Base-by-base conservation (phyloP, 768 basidiomycete genomes). In the Tricholoma sp. region DNA sequence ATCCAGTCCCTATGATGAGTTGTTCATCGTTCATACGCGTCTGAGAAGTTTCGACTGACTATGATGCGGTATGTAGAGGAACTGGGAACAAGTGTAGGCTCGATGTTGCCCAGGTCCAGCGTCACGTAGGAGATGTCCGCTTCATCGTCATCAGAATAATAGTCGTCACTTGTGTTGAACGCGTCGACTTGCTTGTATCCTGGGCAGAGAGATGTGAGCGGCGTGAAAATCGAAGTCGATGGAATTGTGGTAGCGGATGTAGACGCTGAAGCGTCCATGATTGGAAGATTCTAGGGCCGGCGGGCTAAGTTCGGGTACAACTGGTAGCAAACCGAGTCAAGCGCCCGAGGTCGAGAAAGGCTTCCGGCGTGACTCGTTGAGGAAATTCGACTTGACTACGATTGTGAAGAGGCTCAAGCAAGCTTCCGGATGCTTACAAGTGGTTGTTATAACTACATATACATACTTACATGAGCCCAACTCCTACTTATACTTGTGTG, bases 11-110 rank as follows among this genome's bases (percentile, higher is more conserved):
- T 89, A 60, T 13, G 24, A 47, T 17, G 44, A 28, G 28, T 55
- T 28, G 49, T 9, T 49, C 11, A 44, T 34, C 36, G 28, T 6
- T 37, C 31, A 20, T 52, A 36, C 47, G 47, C 47, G 9, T 24
- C 15, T 20, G 6, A 18, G 31, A 9, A 18, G 6, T 32, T 9
- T 10, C 7, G 7, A 74, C 89, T 70, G 67, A 90, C 90, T 53
- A 91, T 87, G n/a, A 91, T 72, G 45, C 85, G 80, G 65, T 86
- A 91, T 1, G 82, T 74, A 0, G 84, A 79, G 0, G 83, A 83
- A 62, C 81, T 90, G 1, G 89, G 86, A 6, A 93, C 76, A 28
- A 92, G 79, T 0, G 85, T 85, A 2, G 89, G 88, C 62, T 92
- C 88, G 33, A 87, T 78, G 54, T 69, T 72, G 29, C 86, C 88